Evolutionary conservation across 495 filamentous ascomycete species (phyloP), one percentile per base, ranked within the genome.

Genomic region (Neurospora sp.): DNA sequence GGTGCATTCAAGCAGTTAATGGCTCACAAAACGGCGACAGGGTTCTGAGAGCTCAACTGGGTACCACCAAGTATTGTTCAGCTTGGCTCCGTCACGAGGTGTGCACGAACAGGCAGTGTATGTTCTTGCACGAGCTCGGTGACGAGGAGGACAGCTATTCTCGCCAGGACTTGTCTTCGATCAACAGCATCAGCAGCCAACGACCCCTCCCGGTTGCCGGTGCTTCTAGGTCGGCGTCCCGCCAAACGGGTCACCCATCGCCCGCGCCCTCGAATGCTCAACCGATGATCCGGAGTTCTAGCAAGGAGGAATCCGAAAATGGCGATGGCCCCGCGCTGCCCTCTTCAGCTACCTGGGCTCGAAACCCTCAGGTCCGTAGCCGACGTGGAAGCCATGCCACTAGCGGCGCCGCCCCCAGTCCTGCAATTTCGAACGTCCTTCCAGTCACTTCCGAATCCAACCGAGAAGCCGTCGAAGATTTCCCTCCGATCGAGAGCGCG

Each of bases 1-100:
- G 85, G 9, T 99, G 96, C 81, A 99, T 99, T 74, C 86, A 88
- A 54, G 92, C 94, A 40, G 96, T 99, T 3, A 93, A 99, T 80
- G 93, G 93, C 12, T 97, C 94, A 18, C 88, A 90, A 71, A 99
- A 99, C 80, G 92, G 93, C 10, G 96, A 97, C 73, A 85, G 96
- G 71, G 86, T 92, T 39, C 83, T 99, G 38, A 88, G 95, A 78
- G 96, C 96, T 6, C 96, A 98, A 81, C 92, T 96, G 71, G 96
- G 96, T 27, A 99, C 96, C 9, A 99, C 96, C 3, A 99, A 99
- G 81, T 99, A 99, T 80, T 99, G 96, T 82, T 98, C 96, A 1
- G 96, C 96, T 10, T 99, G 95, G 85, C 87, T 99, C 35, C 90
- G 96, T 27, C 92, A 94, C 71, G 96, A 99, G 79, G 90, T 89